Percentiles rank a stretch among this genome's conserved stretches.
phyloP scores from a whole-genome alignment of 139 green algal species.

The Volvox africanus region DNA sequence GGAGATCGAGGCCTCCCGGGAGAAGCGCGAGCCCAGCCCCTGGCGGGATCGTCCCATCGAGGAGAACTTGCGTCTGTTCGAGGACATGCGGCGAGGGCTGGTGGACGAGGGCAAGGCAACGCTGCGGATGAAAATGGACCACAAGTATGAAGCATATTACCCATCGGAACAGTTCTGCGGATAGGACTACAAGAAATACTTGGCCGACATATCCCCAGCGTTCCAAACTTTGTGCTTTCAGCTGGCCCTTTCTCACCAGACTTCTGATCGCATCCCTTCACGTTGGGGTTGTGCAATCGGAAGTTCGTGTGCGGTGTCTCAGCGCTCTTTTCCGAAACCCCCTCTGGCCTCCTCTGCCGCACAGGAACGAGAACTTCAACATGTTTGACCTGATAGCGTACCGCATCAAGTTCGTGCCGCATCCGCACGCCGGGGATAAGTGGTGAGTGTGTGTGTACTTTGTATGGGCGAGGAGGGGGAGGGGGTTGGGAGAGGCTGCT shows the following conservation, averaged over 20 bases:
- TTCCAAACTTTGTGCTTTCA: too few relatives aligned
- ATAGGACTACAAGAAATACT: too few relatives aligned
- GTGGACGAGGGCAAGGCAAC: slow-evolving; percentile 94
- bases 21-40: slow-evolving; percentile 83
- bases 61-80: slow-evolving; percentile 94
- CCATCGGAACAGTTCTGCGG: too few relatives aligned
- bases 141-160: slow-evolving; percentile 38
- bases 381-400: slow-evolving; percentile 98
- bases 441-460: neutral
- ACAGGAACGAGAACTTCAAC: slow-evolving; percentile 94
- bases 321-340: too few relatives aligned
- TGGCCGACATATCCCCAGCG: too few relatives aligned
- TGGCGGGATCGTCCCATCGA: slow-evolving; percentile 91
- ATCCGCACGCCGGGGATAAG: slow-evolving; percentile 90
- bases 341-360: slow-evolving; percentile 50
- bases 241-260: too few relatives aligned
- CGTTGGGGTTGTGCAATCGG: too few relatives aligned
- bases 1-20: slow-evolving; percentile 91
- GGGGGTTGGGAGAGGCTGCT: too few relatives aligned
- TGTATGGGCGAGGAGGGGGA: neutral
- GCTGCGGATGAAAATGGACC: slow-evolving; percentile 89
- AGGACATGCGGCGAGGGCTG: slow-evolving; percentile 95
- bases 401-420: slow-evolving; percentile 94
- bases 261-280: too few relatives aligned
- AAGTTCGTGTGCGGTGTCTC: too few relatives aligned